Evolutionary conservation across 2,329 filamentous ascomycete species (phyloP).

Genomic region (Stromatinia cepivora): DNA sequence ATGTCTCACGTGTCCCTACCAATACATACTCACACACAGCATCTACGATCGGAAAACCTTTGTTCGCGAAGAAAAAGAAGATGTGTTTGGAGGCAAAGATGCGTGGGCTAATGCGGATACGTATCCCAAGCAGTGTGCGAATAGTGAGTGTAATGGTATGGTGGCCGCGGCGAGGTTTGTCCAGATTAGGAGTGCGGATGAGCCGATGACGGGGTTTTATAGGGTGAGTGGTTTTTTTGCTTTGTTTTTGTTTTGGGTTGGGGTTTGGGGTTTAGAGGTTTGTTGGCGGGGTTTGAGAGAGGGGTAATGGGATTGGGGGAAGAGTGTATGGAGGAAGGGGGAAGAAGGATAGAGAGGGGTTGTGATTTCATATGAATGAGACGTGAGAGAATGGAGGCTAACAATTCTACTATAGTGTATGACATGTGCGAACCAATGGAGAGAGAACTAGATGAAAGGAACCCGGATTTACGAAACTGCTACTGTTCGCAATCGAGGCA

Average conservation of each 20-base stretch:
- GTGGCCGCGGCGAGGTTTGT: constrained; percentile 95
- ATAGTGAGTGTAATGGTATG: constrained; percentile 74
- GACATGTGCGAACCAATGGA: constrained; percentile 65
- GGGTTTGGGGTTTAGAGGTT: too few relatives aligned
- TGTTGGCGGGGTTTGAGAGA: background rate
- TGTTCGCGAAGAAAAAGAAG: constrained; percentile 84
- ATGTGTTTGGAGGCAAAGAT: constrained; percentile 83
- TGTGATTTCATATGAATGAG: constrained; percentile 21
- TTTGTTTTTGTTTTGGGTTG: background rate
- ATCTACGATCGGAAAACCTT: constrained; percentile 77
- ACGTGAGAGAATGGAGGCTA: background rate
- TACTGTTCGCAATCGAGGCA: background rate
- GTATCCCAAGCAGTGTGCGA: constrained; percentile 77
- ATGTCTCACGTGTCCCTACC: constrained; percentile 93
- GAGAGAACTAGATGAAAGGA: constrained; percentile 54
- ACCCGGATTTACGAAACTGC: background rate
- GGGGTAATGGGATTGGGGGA: background rate
- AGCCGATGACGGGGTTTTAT: constrained; percentile 97
- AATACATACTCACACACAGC: constrained; percentile 76
- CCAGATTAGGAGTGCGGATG: constrained; percentile 96
- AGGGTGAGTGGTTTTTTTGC: constrained; percentile 56
- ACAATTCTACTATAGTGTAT: constrained; percentile 54
- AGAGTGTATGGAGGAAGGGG: background rate
- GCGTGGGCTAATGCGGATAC: constrained; percentile 93
- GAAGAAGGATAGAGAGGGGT: background rate